phyloP scores from a whole-genome alignment of 345 rosid genomes.

The Punica granatum region DNA sequence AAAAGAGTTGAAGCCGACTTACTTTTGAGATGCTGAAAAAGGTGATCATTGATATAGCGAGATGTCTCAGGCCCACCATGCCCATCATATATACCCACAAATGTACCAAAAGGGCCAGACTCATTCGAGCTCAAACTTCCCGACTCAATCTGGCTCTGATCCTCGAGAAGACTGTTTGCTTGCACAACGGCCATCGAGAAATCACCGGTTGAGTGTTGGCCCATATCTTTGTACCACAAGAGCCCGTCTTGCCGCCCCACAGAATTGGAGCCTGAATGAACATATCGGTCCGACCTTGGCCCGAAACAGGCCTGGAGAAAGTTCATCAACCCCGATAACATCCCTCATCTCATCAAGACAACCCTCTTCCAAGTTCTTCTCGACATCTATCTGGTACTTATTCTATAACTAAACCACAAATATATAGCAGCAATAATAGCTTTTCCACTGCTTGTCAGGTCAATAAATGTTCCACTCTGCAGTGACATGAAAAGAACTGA shows the following conservation, averaged over 20 bases:
- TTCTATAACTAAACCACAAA: neutral
- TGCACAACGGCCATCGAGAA: constrained; percentile 53
- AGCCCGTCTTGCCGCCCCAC: constrained; percentile 44
- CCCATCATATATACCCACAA: constrained; percentile 47
- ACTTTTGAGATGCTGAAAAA: constrained; percentile 41
- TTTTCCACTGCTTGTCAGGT: neutral
- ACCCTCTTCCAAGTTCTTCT: constrained; percentile 7
- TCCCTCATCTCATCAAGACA: constrained; percentile 48
- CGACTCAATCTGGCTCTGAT: constrained; percentile 48
- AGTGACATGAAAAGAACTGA: neutral
- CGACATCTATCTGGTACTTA: neutral
- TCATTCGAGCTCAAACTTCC: constrained; percentile 39
- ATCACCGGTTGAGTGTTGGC: constrained; percentile 39
- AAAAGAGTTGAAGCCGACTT: constrained; percentile 8
- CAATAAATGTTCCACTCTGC: neutral
- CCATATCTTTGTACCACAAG: constrained; percentile 46
- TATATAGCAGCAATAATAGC: neutral
- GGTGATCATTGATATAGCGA: constrained; percentile 33
- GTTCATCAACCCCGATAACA: constrained; percentile 51
- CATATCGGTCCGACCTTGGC: constrained; percentile 27
- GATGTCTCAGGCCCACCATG: constrained; percentile 52
- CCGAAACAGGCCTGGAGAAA: constrained; percentile 40
- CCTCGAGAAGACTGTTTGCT: constrained; percentile 47
- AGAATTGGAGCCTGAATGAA: constrained; percentile 29
- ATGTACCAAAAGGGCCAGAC: constrained; percentile 43